These are phyloP conservation scores for Trichoderma sp. DNA, from an alignment of 2,329 filamentous ascomycete species.

Conservation along the genomic window DNA sequence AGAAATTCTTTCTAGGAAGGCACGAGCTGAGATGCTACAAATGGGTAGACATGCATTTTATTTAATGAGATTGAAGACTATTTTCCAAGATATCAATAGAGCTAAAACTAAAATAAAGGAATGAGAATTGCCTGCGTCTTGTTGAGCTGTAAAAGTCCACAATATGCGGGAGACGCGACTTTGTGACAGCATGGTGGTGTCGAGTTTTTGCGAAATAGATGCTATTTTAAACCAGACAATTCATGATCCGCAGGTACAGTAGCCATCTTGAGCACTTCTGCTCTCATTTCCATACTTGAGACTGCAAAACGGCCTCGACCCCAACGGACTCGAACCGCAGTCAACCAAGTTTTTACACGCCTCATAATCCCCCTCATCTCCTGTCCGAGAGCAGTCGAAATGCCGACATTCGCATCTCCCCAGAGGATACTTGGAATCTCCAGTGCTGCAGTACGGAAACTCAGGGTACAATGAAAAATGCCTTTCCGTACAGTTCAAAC, in stretches of 20 bases:
- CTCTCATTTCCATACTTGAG: constrained; percentile 12
- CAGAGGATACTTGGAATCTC: constrained; percentile 6
- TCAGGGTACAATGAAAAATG: constrained; percentile 26
- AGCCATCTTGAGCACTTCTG: constrained; percentile 20
- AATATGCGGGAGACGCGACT: neutral
- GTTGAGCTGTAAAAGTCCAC: neutral
- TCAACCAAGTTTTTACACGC: constrained; percentile 25
- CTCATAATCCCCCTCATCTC: constrained; percentile 15
- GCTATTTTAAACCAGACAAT: neutral
- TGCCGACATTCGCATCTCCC: constrained; percentile 27
- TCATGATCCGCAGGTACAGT: constrained; percentile 29
- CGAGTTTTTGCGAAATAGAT: neutral
- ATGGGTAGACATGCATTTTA: neutral
- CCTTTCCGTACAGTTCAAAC: constrained; percentile 21
- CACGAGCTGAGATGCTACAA: neutral
- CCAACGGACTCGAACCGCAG: neutral
- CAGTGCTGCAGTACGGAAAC: constrained; percentile 29
- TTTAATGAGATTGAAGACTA: neutral
- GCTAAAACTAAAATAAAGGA: neutral
- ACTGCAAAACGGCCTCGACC: constrained; percentile 2
- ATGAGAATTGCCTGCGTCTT: neutral
- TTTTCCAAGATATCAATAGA: neutral
- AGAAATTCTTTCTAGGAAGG: neutral
- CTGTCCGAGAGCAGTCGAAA: constrained; percentile 21
- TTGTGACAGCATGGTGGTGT: neutral